Evolutionary conservation across 2,329 filamentous ascomycete genomes (phyloP).

Genomic region (Arthrinium puccinioides): DNA sequence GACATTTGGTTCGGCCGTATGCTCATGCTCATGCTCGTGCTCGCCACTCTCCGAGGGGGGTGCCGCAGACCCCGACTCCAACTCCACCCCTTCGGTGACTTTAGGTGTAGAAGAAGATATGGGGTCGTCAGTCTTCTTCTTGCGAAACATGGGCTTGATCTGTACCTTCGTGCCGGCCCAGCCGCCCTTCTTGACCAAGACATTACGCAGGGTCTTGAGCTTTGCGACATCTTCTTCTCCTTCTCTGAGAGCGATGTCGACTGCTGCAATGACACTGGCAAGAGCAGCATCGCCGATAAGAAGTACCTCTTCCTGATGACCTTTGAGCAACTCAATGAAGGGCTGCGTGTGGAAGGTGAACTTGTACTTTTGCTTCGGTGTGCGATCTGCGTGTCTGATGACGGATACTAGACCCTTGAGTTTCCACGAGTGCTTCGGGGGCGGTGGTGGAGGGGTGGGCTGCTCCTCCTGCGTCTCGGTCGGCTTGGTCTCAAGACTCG

Average conservation of each 20-base stretch:
- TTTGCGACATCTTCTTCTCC: conserved; percentile 81
- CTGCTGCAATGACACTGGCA: conserved; percentile 81
- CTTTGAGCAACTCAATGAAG: conserved; percentile 89
- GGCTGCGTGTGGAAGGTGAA: conserved; percentile 97
- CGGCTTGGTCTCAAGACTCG: too few species aligned
- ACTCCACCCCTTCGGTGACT: conserved; percentile 26
- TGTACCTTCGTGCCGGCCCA: conserved; percentile 98
- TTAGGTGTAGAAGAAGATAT: conserved; percentile 15
- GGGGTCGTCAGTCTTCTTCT: conserved; percentile 63
- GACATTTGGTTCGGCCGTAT: conserved; percentile 5
- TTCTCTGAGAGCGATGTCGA: conserved; percentile 70
- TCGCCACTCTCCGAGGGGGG: conserved; percentile 14
- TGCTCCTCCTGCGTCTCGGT: conserved; percentile 24
- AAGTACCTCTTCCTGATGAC: conserved; percentile 92
- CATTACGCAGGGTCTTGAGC: conserved; percentile 77
- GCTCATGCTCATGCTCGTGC: conserved; percentile 7
- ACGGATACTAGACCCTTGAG: conserved; percentile 96
- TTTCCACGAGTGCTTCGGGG: conserved; percentile 92
- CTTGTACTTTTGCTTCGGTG: conserved; percentile 98
- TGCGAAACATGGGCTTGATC: conserved; percentile 98
- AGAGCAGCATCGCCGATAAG: conserved; percentile 87
- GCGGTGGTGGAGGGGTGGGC: conserved; percentile 55
- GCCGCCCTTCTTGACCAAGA: conserved; percentile 82
- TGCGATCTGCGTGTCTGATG: conserved; percentile 91
- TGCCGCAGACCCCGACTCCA: conserved; percentile 22